Evolutionary conservation across 208 protist species (phyloP).

Genomic region (Leishmania amazonensis): DNA sequence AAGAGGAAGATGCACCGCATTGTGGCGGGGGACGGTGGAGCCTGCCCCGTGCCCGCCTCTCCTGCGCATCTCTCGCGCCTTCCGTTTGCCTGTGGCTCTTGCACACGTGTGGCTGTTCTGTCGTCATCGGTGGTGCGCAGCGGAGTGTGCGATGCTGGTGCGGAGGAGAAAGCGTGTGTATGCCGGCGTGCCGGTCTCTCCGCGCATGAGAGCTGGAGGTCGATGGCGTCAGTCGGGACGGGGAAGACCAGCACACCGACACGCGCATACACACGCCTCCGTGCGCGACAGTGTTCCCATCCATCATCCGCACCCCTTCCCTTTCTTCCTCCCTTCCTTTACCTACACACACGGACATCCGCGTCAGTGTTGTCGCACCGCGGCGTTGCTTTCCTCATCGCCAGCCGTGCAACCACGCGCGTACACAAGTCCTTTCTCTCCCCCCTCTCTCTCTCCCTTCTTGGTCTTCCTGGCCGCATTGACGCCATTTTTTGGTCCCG

Average conservation of each 20-base stretch:
- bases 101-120: background rate
- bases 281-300: background rate
- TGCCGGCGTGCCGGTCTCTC: background rate
- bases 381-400: background rate
- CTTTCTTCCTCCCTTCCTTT: background rate
- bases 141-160: background rate
- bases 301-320: background rate
- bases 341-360: background rate
- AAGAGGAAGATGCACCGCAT: background rate
- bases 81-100: background rate
- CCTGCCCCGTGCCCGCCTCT: background rate
- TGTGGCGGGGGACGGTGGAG: background rate
- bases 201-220: background rate
- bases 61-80: background rate
- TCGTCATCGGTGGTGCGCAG: conserved; percentile 6
- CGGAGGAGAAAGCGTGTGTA: background rate
- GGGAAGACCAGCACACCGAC: background rate
- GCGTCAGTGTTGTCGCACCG: background rate
- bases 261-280: background rate
- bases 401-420: background rate
- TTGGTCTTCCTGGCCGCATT: background rate
- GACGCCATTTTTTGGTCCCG: background rate
- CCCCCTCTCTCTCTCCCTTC: background rate
- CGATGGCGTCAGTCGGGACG: too few species aligned
- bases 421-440: background rate